Percentiles rank a stretch among this genome's conserved stretches.
Conservation (phyloP, 805 yeast species). For the Cyberlindnera americana region DNA sequence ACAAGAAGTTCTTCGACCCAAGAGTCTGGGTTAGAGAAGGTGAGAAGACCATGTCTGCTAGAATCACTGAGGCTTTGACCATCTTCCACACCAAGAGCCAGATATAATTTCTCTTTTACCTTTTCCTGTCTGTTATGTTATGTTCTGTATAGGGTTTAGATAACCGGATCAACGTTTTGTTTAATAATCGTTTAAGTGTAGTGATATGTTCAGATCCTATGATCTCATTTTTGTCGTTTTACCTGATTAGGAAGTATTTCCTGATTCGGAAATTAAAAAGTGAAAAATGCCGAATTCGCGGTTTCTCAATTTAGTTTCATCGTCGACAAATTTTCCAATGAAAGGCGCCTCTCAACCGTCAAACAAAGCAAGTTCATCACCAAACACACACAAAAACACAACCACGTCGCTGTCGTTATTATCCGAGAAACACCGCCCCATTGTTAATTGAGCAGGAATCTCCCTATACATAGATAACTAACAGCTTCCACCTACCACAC, state of each 20-base stretch:
- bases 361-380: too few species aligned
- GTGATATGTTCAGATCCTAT: too few species aligned
- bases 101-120: slow-evolving; percentile 33
- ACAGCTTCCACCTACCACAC: background rate
- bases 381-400: too few species aligned
- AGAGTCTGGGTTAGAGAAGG: slow-evolving; percentile 99
- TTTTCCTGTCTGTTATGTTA: background rate
- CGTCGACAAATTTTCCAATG: slow-evolving; percentile 20
- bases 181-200: too few species aligned
- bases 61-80: slow-evolving; percentile 79
- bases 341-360: too few species aligned
- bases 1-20: slow-evolving; percentile 99
- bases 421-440: background rate
- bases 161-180: background rate
- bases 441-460: background rate
- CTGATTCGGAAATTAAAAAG: slow-evolving; percentile 2
- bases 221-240: too few species aligned
- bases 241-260: background rate
- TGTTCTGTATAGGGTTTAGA: background rate
- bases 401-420: background rate
- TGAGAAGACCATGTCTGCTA: slow-evolving; percentile 93
- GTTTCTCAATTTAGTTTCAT: too few species aligned
- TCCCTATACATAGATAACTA: background rate
- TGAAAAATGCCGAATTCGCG: background rate
- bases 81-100: slow-evolving; percentile 79